Evolutionary conservation across 139 green algal species (phyloP).

Genomic region (Coelastrella sp.): DNA sequence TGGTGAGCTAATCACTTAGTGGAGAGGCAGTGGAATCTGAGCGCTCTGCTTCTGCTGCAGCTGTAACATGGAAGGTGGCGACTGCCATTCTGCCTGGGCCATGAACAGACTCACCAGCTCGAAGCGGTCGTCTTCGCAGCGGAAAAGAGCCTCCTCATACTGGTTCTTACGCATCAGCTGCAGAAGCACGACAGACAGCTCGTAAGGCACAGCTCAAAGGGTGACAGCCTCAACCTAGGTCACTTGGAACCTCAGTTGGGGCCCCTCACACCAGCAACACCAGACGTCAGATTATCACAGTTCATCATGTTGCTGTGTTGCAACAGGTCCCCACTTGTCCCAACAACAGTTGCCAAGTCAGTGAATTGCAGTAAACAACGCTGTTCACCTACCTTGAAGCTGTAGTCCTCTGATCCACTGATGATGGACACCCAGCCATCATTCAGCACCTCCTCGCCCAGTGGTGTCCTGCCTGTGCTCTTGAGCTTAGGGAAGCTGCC

Average conservation of each 20-base stretch:
- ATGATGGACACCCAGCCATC: slow-evolving; percentile 95
- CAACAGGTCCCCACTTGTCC: no score
- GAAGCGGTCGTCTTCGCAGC: slow-evolving; percentile 97
- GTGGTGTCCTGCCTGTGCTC: slow-evolving; percentile 60
- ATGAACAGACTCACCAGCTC: slow-evolving; percentile 68
- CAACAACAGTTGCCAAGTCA: no score
- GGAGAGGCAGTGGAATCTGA: no score
- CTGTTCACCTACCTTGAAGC: slow-evolving; percentile 61
- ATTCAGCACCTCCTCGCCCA: slow-evolving; percentile 84
- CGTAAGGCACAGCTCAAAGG: neutral
- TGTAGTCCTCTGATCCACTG: slow-evolving; percentile 82
- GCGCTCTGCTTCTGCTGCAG: neutral
- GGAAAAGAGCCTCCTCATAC: slow-evolving; percentile 92
- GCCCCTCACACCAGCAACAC: no score
- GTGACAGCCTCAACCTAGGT: no score
- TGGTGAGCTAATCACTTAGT: no score
- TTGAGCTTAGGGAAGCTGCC: slow-evolving; percentile 78
- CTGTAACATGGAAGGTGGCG: neutral
- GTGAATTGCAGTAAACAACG: no score
- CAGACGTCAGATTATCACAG: no score
- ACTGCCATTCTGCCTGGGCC: neutral
- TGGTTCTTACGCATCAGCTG: slow-evolving; percentile 99
- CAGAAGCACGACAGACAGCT: neutral
- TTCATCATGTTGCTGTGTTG: no score
- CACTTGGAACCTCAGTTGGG: no score